A percentile compares a stretch with the other conserved stretches of the same genome.
These are phyloP conservation scores for Pholiota microspora DNA, from an alignment of 768 basidiomycete genomes.

Conservation along the genomic window DNA sequence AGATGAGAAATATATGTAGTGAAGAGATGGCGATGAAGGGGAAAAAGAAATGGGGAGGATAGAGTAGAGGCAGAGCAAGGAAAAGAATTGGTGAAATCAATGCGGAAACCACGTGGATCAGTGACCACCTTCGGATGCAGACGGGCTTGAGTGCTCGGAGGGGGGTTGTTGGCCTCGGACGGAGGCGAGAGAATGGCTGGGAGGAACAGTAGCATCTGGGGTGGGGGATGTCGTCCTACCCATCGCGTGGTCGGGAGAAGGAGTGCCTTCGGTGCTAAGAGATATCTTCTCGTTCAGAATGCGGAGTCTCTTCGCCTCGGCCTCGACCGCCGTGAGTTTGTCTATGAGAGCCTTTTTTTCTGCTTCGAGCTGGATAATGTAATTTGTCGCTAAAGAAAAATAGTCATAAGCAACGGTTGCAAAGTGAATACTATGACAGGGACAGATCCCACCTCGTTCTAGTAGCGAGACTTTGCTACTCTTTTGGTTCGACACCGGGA, in stretches of 20 bases:
- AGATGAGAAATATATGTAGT: constrained; percentile 23
- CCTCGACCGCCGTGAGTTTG: constrained; percentile 63
- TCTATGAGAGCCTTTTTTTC: constrained; percentile 69
- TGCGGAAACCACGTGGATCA: constrained; percentile 34
- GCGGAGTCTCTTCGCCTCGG: constrained; percentile 69
- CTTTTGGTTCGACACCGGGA: constrained; percentile 87
- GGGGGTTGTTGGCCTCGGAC: constrained; percentile 61
- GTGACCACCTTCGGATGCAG: constrained; percentile 48
- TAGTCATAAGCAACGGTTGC: constrained; percentile 10
- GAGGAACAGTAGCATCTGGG: constrained; percentile 45
- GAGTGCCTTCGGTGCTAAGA: constrained; percentile 54
- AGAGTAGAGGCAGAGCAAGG: constrained; percentile 25
- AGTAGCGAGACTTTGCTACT: constrained; percentile 87
- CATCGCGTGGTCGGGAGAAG: constrained; percentile 50
- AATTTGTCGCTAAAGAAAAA: constrained; percentile 62
- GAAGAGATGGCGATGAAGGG: constrained; percentile 17
- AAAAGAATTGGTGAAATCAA: constrained; percentile 17
- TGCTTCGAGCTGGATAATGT: constrained; percentile 72
- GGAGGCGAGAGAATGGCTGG: constrained; percentile 49
- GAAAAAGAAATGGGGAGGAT: constrained; percentile 30
- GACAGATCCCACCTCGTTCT: constrained; percentile 70
- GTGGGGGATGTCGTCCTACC: constrained; percentile 62
- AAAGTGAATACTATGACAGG: constrained; percentile 13
- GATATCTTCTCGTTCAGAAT: constrained; percentile 83
- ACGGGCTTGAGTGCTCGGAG: constrained; percentile 60